Base-by-base conservation (phyloP, 345 rosid genomes). In the Populus alba region DNA sequence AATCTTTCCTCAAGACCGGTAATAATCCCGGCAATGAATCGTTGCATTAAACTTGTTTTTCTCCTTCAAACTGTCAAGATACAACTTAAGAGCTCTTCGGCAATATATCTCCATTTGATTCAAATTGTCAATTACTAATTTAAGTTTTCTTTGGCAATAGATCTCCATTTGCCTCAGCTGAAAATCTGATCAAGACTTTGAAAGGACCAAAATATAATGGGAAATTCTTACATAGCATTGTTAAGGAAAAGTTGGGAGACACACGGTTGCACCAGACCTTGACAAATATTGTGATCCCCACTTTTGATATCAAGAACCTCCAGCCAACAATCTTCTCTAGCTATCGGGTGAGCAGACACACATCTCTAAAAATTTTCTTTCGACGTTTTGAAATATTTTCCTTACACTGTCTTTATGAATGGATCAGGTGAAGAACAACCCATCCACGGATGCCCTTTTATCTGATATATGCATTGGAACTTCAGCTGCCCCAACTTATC, bases 401-500 rank as follows among this genome's bases (percentile, higher is more conserved):
- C 39, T 38, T 38, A 38, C 39, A 38, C 0, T 7, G 39, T 38
- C 39, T 38, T 38, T 38, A 38, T 38, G 7, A 8, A 39, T 65
- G 57, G 23, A 37, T 61, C 68, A 89, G 88, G 75, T 83, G 83
- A 84, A 87, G 74, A 67, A 62, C 3, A 72, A 83, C 29, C 88
- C 89, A 41, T 15, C 71, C 33, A 31, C 33, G 33, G 33, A 31
- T 31, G 33, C 33, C 33, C 33, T 31, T 61, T 90, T 6, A 83
- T 31, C 33, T 31, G 33, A 31, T 31, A 31, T 31, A 31, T 31
- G 33, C 33, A 84, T 88, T 25, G 86, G 80, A 74, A 90, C 97
- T 23, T 92, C 97, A 8, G 90, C 91, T 16, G 94, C 94, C 7
- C 97, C 92, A 27, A 92, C 91, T 27, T 90, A 87, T 78, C 87